phyloP scores from a whole-genome alignment of 805 yeast species.

The Nakazawaea pomicola region DNA sequence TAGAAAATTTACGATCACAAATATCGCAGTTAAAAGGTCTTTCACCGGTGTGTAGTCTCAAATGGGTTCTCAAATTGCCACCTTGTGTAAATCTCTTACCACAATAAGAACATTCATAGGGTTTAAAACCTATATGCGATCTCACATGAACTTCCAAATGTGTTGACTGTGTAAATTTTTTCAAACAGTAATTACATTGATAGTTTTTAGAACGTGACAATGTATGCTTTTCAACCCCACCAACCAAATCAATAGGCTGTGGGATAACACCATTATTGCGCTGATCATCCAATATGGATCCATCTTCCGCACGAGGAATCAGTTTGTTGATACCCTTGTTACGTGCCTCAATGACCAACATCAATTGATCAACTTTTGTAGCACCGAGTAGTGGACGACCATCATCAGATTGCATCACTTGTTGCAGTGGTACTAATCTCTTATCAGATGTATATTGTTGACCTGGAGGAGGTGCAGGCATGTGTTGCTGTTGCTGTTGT shows the following conservation, averaged over 20 bases:
- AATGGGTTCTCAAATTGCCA: conserved; percentile 82
- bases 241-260: conserved; percentile 61
- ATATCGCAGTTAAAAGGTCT: conserved; percentile 79
- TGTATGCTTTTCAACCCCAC: conserved; percentile 70
- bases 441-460: conserved; percentile 13
- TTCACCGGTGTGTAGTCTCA: conserved; percentile 86
- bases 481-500: conserved; percentile 17
- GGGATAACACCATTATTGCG: conserved; percentile 35
- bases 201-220: conserved; percentile 45
- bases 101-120: conserved; percentile 75
- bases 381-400: conserved; percentile 75
- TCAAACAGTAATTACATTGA: conserved; percentile 73
- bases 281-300: conserved; percentile 53
- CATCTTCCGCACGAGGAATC: conserved; percentile 63
- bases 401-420: conserved; percentile 46
- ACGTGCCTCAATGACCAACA: conserved; percentile 88
- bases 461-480: no score
- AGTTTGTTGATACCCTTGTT: conserved; percentile 67
- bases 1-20: conserved; percentile 74
- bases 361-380: conserved; percentile 84
- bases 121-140: conserved; percentile 83
- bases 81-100: conserved; percentile 85
- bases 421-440: conserved; percentile 40
- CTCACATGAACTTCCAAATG: conserved; percentile 87
- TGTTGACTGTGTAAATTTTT: conserved; percentile 82